Percentiles rank a stretch among this genome's conserved stretches.
Conservation (phyloP, 768 basidiomycete species). For the Suillus spraguei region DNA sequence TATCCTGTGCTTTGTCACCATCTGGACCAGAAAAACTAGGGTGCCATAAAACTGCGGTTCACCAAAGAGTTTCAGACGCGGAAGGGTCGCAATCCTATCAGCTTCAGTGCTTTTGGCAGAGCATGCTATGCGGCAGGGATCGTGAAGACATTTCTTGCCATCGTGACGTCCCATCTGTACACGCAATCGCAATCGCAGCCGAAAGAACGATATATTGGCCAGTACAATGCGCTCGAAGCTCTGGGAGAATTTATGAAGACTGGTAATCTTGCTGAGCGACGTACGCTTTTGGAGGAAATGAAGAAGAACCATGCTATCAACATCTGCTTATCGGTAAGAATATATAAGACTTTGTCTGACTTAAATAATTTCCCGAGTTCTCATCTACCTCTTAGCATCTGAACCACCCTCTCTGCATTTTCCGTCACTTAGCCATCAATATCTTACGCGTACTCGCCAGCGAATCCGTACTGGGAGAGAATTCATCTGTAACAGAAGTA, state of each 20-base stretch:
- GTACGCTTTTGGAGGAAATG: conserved; percentile 26
- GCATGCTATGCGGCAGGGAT: conserved; percentile 30
- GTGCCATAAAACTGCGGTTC: conserved; percentile 18
- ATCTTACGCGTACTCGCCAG: conserved; percentile 22
- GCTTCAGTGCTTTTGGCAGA: conserved; percentile 21
- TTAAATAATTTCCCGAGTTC: not conserved
- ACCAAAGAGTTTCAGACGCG: not conserved
- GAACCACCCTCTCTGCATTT: conserved; percentile 25
- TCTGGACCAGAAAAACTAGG: conserved; percentile 10
- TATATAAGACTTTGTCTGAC: not conserved
- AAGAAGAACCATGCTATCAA: conserved; percentile 23
- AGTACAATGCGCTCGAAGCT: conserved; percentile 25
- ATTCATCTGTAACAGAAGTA: conserved; percentile 17
- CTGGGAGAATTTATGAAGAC: conserved; percentile 24
- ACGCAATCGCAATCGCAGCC: conserved; percentile 15
- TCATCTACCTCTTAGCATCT: conserved; percentile 19
- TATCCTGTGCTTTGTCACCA: not conserved
- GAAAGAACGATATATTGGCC: conserved; percentile 20
- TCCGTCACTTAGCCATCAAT: conserved; percentile 24
- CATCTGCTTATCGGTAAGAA: conserved; percentile 25
- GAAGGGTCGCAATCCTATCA: not conserved
- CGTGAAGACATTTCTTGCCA: conserved; percentile 27
- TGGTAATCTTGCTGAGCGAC: conserved; percentile 24
- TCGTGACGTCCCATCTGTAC: conserved; percentile 21
- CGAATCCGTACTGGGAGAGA: conserved; percentile 27